Evolutionary conservation across 2,329 filamentous ascomycete species (phyloP), one percentile per base, ranked within the genome.

Genomic region (Sarocladium brachiariae): DNA sequence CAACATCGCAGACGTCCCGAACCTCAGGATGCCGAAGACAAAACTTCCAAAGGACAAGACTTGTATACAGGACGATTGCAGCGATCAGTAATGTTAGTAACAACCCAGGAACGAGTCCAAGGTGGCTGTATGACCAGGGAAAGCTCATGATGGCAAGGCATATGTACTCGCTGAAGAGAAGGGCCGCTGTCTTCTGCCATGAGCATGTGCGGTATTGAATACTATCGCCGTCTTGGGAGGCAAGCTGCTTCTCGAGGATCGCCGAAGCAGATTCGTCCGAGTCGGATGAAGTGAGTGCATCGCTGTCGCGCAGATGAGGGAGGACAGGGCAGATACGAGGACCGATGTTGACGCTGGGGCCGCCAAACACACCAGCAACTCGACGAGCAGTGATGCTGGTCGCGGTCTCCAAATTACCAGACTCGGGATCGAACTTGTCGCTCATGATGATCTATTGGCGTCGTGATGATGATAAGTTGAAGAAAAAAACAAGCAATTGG

Each of bases 81-180:
- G 91, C 89, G 52, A 95, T 78, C 25, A 92, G 78, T 2, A 87
- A 75, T 0, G 91, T 96, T 63, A 95, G 64, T 54, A 96, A 92
- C 50, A 96, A 67, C 21, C 75, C 90, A 0, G 91, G 90, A 1
- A 96, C 88, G 14, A 96, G 77, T 7, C 91, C 91, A 7, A 96
- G 78, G 24, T 92, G 72, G 38, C 89, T 88, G 68, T 96, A 96
- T 0, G 89, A 95, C 78, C 87, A 95, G 0, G 91, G 91, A 59
- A 96, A 96, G 48, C 88, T 95, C 90, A 96, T 96, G 63, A 96
- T 96, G 52, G 80, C 65, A 68, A 96, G 71, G 65, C 89, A 95
- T 53, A 96, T 96, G 66, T 96, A 96, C 73, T 96, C 91, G 48
- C 89, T 93, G 70, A 96, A 96, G 49, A 96, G 81, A 58, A 96